phyloP scores from a whole-genome alignment of 2,329 filamentous ascomycete species.

The Botrytis aclada region DNA sequence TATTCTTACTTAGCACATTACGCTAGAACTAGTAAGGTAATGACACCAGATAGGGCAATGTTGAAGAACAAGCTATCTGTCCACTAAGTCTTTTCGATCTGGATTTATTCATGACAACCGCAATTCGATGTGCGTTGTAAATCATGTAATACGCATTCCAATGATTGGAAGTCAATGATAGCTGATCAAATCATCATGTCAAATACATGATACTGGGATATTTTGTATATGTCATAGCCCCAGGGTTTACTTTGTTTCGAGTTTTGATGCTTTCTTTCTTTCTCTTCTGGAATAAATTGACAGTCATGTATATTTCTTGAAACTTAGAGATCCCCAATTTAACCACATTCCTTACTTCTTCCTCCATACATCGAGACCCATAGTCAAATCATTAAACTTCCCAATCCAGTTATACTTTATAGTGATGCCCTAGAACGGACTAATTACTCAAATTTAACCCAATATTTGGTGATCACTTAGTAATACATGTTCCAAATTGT shows the following conservation, averaged over 20 bases:
- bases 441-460: neutral
- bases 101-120: neutral
- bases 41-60: neutral
- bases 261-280: fast-evolving
- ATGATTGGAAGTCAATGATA: neutral
- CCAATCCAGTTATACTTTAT: neutral
- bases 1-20: neutral
- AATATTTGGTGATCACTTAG: neutral
- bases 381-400: neutral
- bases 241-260: neutral
- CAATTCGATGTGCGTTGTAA: neutral
- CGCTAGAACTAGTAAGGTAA: neutral
- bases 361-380: fast-evolving
- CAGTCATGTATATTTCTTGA: neutral
- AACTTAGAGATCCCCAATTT: neutral
- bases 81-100: neutral
- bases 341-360: neutral
- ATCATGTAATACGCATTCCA: neutral
- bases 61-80: neutral
- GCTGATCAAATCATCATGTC: neutral
- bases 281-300: neutral
- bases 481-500: neutral
- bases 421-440: neutral
- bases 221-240: too few relatives aligned
- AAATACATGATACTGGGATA: neutral